phyloP scores from a whole-genome alignment of 2,329 filamentous ascomycete genomes.

The Verticillium alfalfae region DNA sequence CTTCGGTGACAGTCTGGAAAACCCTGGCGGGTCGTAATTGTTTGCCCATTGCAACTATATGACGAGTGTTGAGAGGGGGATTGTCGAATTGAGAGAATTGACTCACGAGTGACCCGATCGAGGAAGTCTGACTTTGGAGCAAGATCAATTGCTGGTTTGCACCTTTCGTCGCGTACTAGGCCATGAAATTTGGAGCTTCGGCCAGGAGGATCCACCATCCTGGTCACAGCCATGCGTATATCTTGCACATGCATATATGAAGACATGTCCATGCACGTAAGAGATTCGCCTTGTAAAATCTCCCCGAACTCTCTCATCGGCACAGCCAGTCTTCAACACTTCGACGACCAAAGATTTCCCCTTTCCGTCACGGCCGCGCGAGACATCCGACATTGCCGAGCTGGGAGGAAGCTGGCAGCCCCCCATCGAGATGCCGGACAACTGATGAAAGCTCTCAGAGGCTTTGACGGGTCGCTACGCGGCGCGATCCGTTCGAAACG shows the following conservation, averaged over 20 bases:
- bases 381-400: background rate
- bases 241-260: background rate
- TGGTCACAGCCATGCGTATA: background rate
- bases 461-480: conserved; percentile 56
- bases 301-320: background rate
- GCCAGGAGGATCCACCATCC: background rate
- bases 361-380: background rate
- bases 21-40: conserved; percentile 42
- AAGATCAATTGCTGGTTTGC: background rate
- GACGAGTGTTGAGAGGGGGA: background rate
- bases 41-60: conserved; percentile 28
- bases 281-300: background rate
- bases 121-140: background rate
- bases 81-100: too few species aligned
- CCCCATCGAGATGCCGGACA: conserved; percentile 37
- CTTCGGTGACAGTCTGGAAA: conserved; percentile 36
- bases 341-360: background rate
- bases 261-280: background rate
- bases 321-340: conserved; percentile 7
- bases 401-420: background rate
- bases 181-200: conserved; percentile 12
- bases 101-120: background rate
- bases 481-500: conserved; percentile 46
- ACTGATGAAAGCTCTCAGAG: conserved; percentile 56
- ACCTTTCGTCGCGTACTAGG: background rate